These are phyloP conservation scores for Pinus taeda DNA, from an alignment of 75 land plant genomes.

Conservation along the genomic window DNA sequence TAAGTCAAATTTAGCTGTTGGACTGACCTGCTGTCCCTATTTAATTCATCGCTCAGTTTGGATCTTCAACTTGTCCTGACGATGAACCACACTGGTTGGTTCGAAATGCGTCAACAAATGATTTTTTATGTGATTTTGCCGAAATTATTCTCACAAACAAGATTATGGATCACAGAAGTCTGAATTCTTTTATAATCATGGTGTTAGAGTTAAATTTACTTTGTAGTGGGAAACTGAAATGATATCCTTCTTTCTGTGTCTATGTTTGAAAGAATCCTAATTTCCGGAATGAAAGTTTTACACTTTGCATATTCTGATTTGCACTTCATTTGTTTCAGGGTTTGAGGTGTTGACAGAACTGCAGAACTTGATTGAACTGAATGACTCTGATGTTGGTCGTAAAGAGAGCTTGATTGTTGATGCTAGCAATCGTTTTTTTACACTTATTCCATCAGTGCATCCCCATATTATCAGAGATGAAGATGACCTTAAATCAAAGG, in stretches of 20 bases:
- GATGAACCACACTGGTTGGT: too few relatives aligned
- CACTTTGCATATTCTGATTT: neutral
- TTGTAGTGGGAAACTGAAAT: conserved; percentile 11
- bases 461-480: conserved; percentile 82
- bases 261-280: neutral
- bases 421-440: conserved; percentile 97
- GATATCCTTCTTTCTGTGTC: neutral
- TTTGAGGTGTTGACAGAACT: conserved; percentile 91
- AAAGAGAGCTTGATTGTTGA: conserved; percentile 74
- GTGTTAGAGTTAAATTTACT: too few relatives aligned
- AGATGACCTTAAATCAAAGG: conserved; percentile 83
- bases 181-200: too few relatives aligned
- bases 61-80: too few relatives aligned
- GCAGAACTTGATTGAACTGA: conserved; percentile 60
- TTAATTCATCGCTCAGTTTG: too few relatives aligned
- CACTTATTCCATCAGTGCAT: conserved; percentile 91
- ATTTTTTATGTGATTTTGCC: too few relatives aligned
- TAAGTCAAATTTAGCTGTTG: too few relatives aligned
- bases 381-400: conserved; percentile 24
- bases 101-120: too few relatives aligned
- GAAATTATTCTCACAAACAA: too few relatives aligned
- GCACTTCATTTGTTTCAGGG: conserved; percentile 39
- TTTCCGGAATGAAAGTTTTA: neutral
- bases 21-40: too few relatives aligned
- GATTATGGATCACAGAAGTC: too few relatives aligned